phyloP scores from a whole-genome alignment of 352 stramenopile genomes.

The Globisporangium cederbergense region DNA sequence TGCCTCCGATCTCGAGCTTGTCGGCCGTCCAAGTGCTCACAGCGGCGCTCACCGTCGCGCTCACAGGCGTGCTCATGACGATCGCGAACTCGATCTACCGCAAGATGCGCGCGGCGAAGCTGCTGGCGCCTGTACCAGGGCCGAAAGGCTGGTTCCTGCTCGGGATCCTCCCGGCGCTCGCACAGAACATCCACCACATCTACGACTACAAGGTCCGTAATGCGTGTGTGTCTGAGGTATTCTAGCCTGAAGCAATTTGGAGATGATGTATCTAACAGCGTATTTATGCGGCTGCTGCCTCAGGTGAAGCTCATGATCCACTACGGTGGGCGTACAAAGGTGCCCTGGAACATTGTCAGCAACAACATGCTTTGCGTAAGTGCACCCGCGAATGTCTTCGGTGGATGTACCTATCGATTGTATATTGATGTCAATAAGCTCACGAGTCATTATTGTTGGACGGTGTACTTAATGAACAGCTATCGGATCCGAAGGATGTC shows the following conservation, averaged over 20 bases:
- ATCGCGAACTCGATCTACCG: background rate
- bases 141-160: constrained; percentile 10
- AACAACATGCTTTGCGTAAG: background rate
- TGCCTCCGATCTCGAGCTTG: too few relatives aligned
- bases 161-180: constrained; percentile 4
- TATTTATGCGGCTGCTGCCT: background rate
- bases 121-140: constrained; percentile 14
- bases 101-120: constrained; percentile 3
- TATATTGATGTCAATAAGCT: constrained; percentile 18
- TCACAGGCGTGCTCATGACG: background rate
- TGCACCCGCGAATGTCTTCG: too few relatives aligned
- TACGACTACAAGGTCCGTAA: constrained; percentile 6
- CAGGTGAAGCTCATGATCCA: background rate
- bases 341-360: background rate
- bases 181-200: constrained; percentile 10
- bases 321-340: background rate
- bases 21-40: too few relatives aligned
- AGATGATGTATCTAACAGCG: too few relatives aligned
- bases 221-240: too few relatives aligned
- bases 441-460: too few relatives aligned
- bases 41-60: too few relatives aligned
- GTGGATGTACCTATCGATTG: too few relatives aligned
- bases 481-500: constrained; percentile 52
- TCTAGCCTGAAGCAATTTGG: too few relatives aligned
- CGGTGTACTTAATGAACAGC: constrained; percentile 11